These are phyloP conservation scores for Aspergillus incahuasiensis DNA, from an alignment of 495 filamentous ascomycete genomes.

Conservation along the genomic window DNA sequence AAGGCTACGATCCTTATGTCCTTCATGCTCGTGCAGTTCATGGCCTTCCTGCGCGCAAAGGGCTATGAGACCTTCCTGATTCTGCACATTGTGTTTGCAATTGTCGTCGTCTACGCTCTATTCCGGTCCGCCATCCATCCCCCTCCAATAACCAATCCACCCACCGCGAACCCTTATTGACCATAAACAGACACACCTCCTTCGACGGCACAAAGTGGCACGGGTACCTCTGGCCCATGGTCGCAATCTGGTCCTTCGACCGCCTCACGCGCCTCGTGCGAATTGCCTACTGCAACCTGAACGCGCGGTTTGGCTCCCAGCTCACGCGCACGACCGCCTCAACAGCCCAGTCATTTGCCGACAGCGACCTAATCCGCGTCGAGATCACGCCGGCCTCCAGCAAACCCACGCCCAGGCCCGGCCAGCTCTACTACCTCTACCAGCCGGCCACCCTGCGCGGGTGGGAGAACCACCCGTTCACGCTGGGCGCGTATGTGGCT, in stretches of 20 bases:
- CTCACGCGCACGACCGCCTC: conserved; percentile 12
- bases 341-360: conserved; percentile 28
- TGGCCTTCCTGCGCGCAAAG: conserved; percentile 31
- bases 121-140: conserved; percentile 28
- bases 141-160: background rate
- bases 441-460: conserved; percentile 28
- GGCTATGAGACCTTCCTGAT: conserved; percentile 45
- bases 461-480: conserved; percentile 52
- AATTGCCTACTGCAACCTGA: conserved; percentile 34
- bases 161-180: background rate
- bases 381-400: conserved; percentile 23
- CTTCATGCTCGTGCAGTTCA: conserved; percentile 31
- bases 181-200: conserved; percentile 27
- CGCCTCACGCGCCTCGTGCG: conserved; percentile 35
- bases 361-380: conserved; percentile 36
- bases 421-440: conserved; percentile 44
- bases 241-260: conserved; percentile 42
- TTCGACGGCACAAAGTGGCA: conserved; percentile 33
- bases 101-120: conserved; percentile 32
- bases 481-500: conserved; percentile 32
- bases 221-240: conserved; percentile 35
- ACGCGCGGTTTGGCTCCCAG: conserved; percentile 2
- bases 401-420: conserved; percentile 30
- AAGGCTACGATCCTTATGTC: conserved; percentile 42
- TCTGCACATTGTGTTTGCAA: conserved; percentile 38